These are phyloP conservation scores for Mangifera indica DNA, from an alignment of 345 rosid genomes.

Conservation along the genomic window DNA sequence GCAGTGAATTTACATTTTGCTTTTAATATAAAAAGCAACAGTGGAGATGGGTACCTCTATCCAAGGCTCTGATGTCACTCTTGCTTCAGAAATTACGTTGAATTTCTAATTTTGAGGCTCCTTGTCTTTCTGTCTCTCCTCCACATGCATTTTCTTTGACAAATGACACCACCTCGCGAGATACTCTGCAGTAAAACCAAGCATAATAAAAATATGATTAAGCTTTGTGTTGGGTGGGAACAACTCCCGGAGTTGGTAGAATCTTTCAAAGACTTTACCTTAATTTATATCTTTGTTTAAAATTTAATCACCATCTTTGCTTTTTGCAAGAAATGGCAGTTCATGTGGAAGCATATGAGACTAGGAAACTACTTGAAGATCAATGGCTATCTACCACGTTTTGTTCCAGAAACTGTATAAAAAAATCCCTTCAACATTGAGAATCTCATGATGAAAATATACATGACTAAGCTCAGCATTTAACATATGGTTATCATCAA, in stretches of 20 bases:
- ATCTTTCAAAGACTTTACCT: constrained; percentile 19
- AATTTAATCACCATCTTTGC: not conserved
- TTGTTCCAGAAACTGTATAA: not conserved
- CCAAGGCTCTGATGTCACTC: no score
- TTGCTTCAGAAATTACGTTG: no score
- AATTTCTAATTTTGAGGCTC: no score
- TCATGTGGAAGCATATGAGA: constrained; percentile 28
- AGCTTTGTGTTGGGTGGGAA: not conserved
- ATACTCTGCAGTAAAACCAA: constrained; percentile 20
- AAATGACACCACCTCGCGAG: constrained; percentile 16
- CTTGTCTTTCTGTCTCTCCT: not conserved
- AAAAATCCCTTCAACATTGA: not conserved
- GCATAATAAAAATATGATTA: constrained; percentile 1
- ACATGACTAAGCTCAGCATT: not conserved
- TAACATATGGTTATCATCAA: not conserved
- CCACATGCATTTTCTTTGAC: not conserved
- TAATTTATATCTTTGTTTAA: not conserved
- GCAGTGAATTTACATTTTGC: not conserved
- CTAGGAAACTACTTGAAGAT: not conserved
- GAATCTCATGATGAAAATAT: not conserved
- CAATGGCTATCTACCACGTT: not conserved
- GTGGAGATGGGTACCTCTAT: not conserved
- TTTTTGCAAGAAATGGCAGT: constrained; percentile 9
- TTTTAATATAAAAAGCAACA: not conserved
- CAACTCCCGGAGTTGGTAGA: constrained; percentile 23